Base-by-base conservation (phyloP, 257 asterid species). In the Eucommia ulmoides region DNA sequence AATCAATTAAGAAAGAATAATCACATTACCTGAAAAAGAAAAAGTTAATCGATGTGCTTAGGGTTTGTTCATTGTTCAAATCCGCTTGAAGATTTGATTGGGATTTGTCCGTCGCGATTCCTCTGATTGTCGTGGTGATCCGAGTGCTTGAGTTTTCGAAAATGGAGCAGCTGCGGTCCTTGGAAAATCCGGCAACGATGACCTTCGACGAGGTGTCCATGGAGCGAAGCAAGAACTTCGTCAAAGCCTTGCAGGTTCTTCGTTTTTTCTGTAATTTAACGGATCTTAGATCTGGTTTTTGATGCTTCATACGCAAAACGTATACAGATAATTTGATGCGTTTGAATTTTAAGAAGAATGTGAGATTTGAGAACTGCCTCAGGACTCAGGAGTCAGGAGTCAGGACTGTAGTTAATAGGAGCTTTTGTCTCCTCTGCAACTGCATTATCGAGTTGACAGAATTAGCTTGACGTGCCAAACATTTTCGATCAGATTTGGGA, bases 221-320 rank as follows among this genome's bases (percentile, higher is more conserved):
- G 44, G 44, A 35, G 44, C 44, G 44, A 35, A 35, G 44, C 44
- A 35, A 35, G 44, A 35, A 35, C 44, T 35, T 35, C 44, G 44
- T 35, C 44, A 35, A 4, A 35, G 44, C 44, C 44, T 9, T 35
- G 11, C 44, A 35, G 44, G 44, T 35, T 35, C 44, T 35, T 35
- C 44, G 6, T 26, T 12, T 26, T 26, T 26, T 26, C 12, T 26
- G 6, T 26, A 26, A 35, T 18, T 10, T 10, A 11, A 10, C n/a
- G 44, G 44, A 35, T 3, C 11, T 1, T 11, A 35, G 44, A 35
- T 35, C 44, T 35, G 2, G 44, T 35, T 4, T 35, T 35, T 6
- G n/a, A n/a, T n/a, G n/a, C n/a, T n/a, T n/a, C n/a, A n/a, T n/a
- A n/a, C n/a, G n/a, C n/a, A n/a, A n/a, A n/a, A n/a, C n/a, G n/a